phyloP scores from a whole-genome alignment of 164 flowering plant species.

The Stephania yunnanensis region DNA sequence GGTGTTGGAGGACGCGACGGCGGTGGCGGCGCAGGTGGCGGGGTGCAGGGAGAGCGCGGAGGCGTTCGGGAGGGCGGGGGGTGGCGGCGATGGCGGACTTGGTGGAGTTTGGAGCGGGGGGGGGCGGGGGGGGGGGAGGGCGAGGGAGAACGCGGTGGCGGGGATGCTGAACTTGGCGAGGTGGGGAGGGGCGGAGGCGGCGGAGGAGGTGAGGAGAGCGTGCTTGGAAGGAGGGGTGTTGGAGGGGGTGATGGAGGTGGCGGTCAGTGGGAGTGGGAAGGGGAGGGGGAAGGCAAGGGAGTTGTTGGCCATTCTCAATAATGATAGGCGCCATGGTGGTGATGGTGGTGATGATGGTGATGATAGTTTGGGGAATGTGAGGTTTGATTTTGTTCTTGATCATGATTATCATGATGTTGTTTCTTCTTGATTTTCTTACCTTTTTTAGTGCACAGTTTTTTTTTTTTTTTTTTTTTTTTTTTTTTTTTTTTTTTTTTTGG shows the following conservation, averaged over 20 bases:
- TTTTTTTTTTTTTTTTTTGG: not conserved
- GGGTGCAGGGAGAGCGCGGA: slow-evolving; percentile 71
- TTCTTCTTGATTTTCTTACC: not conserved
- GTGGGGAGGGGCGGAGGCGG: slow-evolving; percentile 46
- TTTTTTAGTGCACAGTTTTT: no score
- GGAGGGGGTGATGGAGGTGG: slow-evolving; percentile 53
- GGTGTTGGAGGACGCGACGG: slow-evolving; percentile 79
- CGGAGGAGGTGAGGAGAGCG: slow-evolving; percentile 32
- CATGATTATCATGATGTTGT: not conserved
- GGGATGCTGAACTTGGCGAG: slow-evolving; percentile 66
- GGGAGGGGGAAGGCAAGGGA: slow-evolving; percentile 54
- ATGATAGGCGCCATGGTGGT: no score
- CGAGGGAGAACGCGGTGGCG: slow-evolving; percentile 76
- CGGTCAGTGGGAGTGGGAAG: slow-evolving; percentile 51
- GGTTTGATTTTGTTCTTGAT: not conserved
- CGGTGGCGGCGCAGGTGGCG: slow-evolving; percentile 90
- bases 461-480: no score
- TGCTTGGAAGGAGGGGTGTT: slow-evolving; percentile 24
- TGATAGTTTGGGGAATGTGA: not conserved
- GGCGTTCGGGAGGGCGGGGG: slow-evolving; percentile 62
- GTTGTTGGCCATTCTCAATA: slow-evolving; percentile 21
- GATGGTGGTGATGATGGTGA: no score
- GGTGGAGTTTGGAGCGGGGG: slow-evolving; percentile 46
- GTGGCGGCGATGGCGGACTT: slow-evolving; percentile 62
- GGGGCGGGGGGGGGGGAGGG: slow-evolving; percentile 51